Evolutionary conservation across 2,329 filamentous ascomycete genomes (phyloP).

Genomic region (Aureobasidium mangrovei): DNA sequence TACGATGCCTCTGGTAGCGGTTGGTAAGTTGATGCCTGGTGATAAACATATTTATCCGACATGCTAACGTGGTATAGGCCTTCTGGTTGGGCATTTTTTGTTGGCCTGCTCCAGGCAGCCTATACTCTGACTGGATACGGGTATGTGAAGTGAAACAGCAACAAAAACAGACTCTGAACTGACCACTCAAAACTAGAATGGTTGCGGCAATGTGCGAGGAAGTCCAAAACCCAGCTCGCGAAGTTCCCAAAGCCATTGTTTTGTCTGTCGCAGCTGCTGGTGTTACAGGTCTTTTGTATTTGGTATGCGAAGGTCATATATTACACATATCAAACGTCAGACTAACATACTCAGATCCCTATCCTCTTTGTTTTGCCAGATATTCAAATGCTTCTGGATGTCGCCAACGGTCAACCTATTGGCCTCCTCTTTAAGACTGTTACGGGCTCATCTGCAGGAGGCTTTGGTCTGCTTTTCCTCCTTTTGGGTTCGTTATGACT

Average conservation of each 20-base stretch:
- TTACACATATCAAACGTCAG: too few species aligned
- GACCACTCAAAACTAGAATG: conserved; percentile 33
- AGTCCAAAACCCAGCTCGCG: conserved; percentile 57
- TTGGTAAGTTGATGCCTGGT: conserved; percentile 37
- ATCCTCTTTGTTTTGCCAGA: conserved; percentile 68
- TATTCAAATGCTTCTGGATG: conserved; percentile 52
- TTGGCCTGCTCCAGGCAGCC: conserved; percentile 57
- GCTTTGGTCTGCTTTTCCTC: conserved; percentile 51
- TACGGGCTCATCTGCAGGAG: conserved; percentile 57
- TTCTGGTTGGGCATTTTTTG: conserved; percentile 62
- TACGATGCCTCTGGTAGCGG: conserved; percentile 58
- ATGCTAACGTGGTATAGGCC: conserved; percentile 27
- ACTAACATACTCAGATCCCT: conserved; percentile 40
- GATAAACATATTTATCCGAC: background rate
- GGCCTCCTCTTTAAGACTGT: conserved; percentile 66
- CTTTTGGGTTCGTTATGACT: conserved; percentile 42
- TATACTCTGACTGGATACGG: conserved; percentile 59
- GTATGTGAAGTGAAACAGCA: too few species aligned
- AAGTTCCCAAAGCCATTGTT: conserved; percentile 64
- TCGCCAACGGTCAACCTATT: conserved; percentile 67
- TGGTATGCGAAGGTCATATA: conserved; percentile 25
- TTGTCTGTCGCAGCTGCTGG: conserved; percentile 59
- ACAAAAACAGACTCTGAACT: too few species aligned
- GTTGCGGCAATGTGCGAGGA: conserved; percentile 66
- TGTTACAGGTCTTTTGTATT: conserved; percentile 56